phyloP scores from a whole-genome alignment of 2,329 filamentous ascomycete genomes.

The Exserohilum rostratum region DNA sequence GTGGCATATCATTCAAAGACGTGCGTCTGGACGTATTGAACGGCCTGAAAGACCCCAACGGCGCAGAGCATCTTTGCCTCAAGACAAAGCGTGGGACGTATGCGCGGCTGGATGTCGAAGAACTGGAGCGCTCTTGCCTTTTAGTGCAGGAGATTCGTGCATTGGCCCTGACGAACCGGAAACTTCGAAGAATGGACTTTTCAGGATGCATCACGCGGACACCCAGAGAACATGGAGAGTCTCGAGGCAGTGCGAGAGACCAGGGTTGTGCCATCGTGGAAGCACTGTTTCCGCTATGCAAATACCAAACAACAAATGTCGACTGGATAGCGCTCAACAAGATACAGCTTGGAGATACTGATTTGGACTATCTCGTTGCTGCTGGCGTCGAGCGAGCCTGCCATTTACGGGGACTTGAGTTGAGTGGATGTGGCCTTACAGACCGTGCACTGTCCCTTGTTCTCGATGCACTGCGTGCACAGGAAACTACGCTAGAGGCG shows the following conservation, averaged over 20 bases:
- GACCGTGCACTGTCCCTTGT: slow-evolving; percentile 66
- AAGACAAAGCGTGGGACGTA: slow-evolving; percentile 64
- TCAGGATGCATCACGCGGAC: slow-evolving; percentile 64
- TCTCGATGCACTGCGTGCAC: slow-evolving; percentile 67
- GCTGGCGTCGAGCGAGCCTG: slow-evolving; percentile 70
- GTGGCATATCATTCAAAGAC: slow-evolving; percentile 69
- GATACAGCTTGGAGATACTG: slow-evolving; percentile 72
- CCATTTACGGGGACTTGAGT: slow-evolving; percentile 70
- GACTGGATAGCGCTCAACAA: slow-evolving; percentile 74
- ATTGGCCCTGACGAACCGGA: slow-evolving; percentile 68
- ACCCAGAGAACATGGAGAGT: slow-evolving; percentile 52
- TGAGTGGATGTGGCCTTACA: slow-evolving; percentile 66
- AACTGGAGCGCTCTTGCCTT: slow-evolving; percentile 62
- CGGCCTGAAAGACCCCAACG: slow-evolving; percentile 64
- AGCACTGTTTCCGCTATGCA: slow-evolving; percentile 71
- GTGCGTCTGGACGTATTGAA: slow-evolving; percentile 70
- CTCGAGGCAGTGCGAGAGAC: slow-evolving; percentile 58
- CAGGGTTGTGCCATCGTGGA: slow-evolving; percentile 72
- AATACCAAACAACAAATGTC: slow-evolving; percentile 69
- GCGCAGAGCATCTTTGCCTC: slow-evolving; percentile 66
- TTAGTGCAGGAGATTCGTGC: slow-evolving; percentile 73
- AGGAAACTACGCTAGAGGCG: slow-evolving; percentile 70
- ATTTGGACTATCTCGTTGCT: slow-evolving; percentile 70
- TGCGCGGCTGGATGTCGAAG: slow-evolving; percentile 58
- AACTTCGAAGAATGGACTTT: slow-evolving; percentile 69